Evolutionary conservation across 495 filamentous ascomycete genomes (phyloP), one percentile per base, ranked within the genome.

Genomic region (Cercophora sp.): DNA sequence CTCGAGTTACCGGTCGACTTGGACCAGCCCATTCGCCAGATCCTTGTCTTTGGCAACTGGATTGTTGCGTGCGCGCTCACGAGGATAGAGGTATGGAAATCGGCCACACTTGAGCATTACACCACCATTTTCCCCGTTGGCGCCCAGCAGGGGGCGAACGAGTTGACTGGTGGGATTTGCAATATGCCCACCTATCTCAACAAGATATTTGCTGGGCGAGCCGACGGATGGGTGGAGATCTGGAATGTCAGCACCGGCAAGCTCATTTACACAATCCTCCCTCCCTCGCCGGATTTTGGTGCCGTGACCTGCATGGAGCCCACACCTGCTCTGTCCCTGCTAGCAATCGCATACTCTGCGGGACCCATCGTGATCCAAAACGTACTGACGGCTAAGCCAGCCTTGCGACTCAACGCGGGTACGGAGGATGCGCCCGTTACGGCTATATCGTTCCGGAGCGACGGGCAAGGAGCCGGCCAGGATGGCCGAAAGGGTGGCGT

Each of bases 241-340:
- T 97, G 94, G 94, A 99, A 99, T 63, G 70, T 97, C 47, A 91
- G 85, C 63, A 92, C 86, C 16, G 89, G 88, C 54, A 94, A 91
- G 62, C 75, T 95, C 23, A 77, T 99, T 22, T 87, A 96, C 64
- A 90, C 88, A 2, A 81, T 96, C 39, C 70, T 87, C 18, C 84
- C 94, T 13, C 80, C 84, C 2, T 76, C 79, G 9, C 66, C 81
- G 1, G 71, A 80, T 13, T 81, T 76, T 42, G 89, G 88, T 9
- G 74, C 86, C 25, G 89, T 97, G 24, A 92, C 87, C 16, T 87
- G 87, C 13, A 75, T 99, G 37, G 79, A 92, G 39, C 83, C 94
- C 13, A 85, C 86, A 0, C 87, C 93, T 6, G 89, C 81, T 2
- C 72, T 96, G 19, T 91, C 88, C 8, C 68, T 96, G n/a, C 76